Percentiles rank a stretch among this genome's conserved stretches.
These are phyloP conservation scores for Backusella circina DNA, from an alignment of 192 early-diverging fungal genomes.

Conservation along the genomic window DNA sequence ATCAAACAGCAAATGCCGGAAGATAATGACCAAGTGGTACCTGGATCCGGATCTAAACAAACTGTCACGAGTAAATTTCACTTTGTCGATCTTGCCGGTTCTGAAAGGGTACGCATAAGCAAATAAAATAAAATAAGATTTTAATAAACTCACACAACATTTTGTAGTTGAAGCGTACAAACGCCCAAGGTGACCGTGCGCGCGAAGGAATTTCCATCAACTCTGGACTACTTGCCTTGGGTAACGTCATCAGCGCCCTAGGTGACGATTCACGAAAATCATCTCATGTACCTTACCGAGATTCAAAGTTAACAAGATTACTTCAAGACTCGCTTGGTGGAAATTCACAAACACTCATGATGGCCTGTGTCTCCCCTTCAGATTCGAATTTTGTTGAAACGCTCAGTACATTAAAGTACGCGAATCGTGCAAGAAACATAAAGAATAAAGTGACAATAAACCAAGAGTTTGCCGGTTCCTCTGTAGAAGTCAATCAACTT, in stretches of 20 bases:
- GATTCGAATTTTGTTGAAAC: conserved; percentile 86
- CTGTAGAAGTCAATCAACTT: conserved; percentile 47
- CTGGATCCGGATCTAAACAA: not conserved
- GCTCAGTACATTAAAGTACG: conserved; percentile 94
- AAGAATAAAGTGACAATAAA: conserved; percentile 70
- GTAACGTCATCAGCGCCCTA: conserved; percentile 96
- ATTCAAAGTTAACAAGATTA: conserved; percentile 94
- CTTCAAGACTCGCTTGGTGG: conserved; percentile 97
- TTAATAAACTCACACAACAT: not conserved
- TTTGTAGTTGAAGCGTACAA: conserved; percentile 77
- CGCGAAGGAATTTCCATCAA: conserved; percentile 98
- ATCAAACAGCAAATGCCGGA: conserved; percentile 70
- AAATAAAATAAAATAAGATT: not conserved
- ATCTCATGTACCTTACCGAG: conserved; percentile 91
- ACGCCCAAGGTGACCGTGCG: conserved; percentile 86
- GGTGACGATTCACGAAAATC: conserved; percentile 62
- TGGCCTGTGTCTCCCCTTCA: conserved; percentile 89
- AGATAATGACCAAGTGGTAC: conserved; percentile 18
- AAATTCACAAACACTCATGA: conserved; percentile 90
- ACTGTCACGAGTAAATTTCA: conserved; percentile 77
- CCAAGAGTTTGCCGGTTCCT: conserved; percentile 43
- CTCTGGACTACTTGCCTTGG: conserved; percentile 90
- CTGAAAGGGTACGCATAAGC: conserved; percentile 59
- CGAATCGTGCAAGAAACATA: conserved; percentile 94
- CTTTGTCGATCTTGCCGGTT: conserved; percentile 98